Evolutionary conservation across 2,329 filamentous ascomycete genomes (phyloP).

Genomic region (Myriosclerotinia scirpicola): DNA sequence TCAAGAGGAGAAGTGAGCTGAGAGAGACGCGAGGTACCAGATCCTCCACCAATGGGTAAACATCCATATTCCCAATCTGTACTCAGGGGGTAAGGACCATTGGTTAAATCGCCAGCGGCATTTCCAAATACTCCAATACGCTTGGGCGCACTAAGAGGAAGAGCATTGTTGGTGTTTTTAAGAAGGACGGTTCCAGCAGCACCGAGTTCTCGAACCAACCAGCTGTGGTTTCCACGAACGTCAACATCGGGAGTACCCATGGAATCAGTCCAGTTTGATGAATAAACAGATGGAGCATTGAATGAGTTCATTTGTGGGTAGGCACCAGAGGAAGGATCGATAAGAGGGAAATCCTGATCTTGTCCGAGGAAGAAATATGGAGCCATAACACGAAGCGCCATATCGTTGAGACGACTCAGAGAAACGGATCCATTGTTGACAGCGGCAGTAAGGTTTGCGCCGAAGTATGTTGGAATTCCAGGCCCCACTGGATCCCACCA

Average conservation of each 20-base stretch:
- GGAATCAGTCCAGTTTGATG: conserved; percentile 41
- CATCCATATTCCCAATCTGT: conserved; percentile 47
- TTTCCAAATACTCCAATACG: conserved; percentile 54
- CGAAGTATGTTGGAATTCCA: conserved; percentile 19
- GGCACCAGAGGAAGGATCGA: conserved; percentile 34
- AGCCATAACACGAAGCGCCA: conserved; percentile 51
- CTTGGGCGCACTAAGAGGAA: conserved; percentile 56
- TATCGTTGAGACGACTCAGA: conserved; percentile 47
- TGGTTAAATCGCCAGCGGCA: conserved; percentile 62
- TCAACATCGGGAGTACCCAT: conserved; percentile 57
- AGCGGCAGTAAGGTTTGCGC: conserved; percentile 41
- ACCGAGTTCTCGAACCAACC: conserved; percentile 47
- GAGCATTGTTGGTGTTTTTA: conserved; percentile 57
- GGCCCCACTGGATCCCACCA: conserved; percentile 34
- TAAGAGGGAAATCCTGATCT: conserved; percentile 43
- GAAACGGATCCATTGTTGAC: conserved; percentile 51
- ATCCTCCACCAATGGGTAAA: conserved; percentile 47
- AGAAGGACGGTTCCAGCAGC: conserved; percentile 61
- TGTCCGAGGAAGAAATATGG: conserved; percentile 59
- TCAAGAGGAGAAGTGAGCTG: conserved; percentile 53
- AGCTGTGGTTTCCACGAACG: conserved; percentile 56
- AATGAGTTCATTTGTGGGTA: conserved; percentile 12
- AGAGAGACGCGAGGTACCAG: conserved; percentile 48
- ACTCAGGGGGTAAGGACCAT: conserved; percentile 27
- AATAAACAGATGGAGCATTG: conserved; percentile 40